phyloP scores from a whole-genome alignment of 2,329 filamentous ascomycete genomes.

The Fragosphaeria purpurea region DNA sequence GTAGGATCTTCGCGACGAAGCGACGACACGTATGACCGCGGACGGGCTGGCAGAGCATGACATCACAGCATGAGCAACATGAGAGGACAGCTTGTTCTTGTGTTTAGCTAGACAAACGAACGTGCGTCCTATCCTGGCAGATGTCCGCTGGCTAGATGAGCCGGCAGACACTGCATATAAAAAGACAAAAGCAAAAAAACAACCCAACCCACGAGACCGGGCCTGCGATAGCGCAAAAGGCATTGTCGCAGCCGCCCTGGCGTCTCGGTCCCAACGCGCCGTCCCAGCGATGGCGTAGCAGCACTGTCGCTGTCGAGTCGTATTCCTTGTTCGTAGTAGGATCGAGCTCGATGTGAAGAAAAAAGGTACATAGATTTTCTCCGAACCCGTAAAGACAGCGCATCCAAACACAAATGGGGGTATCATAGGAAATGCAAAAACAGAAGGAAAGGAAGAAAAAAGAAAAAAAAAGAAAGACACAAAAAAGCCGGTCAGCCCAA shows the following conservation, averaged over 20 bases:
- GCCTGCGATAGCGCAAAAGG: conserved; percentile 15
- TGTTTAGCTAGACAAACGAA: no score
- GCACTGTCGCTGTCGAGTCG: conserved; percentile 45
- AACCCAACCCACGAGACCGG: conserved; percentile 13
- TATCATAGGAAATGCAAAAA: conserved; percentile 36
- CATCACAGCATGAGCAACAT: no score
- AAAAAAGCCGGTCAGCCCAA: conserved; percentile 8
- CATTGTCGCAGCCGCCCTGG: conserved; percentile 14
- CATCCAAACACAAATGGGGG: conserved; percentile 44
- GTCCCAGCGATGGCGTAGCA: conserved; percentile 40
- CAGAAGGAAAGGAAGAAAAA: conserved; percentile 12
- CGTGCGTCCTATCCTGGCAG: no score
- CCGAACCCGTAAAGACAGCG: conserved; percentile 29
- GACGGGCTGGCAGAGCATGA: no score
- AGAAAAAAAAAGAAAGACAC: conserved; percentile 10
- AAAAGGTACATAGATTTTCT: conserved; percentile 8
- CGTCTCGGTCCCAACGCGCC: conserved; percentile 28
- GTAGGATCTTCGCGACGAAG: no score
- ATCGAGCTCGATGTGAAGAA: neutral
- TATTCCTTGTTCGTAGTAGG: conserved; percentile 3
- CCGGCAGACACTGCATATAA: neutral
- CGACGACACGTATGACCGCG: no score
- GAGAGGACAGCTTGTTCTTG: no score
- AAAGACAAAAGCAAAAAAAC: neutral
- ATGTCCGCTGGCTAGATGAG: no score